phyloP scores from a whole-genome alignment of 2,329 filamentous ascomycete species.

The Botrytis byssoidea region DNA sequence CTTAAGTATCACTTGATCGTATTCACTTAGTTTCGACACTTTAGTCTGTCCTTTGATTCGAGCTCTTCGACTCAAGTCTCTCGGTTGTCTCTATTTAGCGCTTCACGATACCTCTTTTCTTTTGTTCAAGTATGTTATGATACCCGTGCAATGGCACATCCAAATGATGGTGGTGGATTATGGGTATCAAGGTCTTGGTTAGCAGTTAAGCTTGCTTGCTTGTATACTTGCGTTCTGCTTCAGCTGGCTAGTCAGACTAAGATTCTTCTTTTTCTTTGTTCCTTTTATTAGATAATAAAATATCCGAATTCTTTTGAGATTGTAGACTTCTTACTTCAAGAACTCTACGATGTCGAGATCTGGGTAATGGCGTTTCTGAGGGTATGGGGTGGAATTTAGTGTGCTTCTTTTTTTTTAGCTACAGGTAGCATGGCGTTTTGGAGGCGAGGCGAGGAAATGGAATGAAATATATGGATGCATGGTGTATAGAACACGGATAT shows the following conservation, averaged over 20 bases:
- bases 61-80: slow-evolving; percentile 22
- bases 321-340: slow-evolving; percentile 17
- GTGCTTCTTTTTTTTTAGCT: neutral
- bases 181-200: slow-evolving; percentile 31
- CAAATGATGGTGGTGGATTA: slow-evolving; percentile 24
- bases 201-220: neutral
- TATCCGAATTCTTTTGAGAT: slow-evolving; percentile 31
- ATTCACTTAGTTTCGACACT: neutral
- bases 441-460: neutral
- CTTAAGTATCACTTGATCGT: neutral
- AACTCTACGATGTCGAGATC: slow-evolving; percentile 36
- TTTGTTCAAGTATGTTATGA: slow-evolving; percentile 34
- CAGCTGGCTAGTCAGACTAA: slow-evolving; percentile 19
- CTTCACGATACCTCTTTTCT: slow-evolving; percentile 29
- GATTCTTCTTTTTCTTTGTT: slow-evolving; percentile 22
- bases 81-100: slow-evolving; percentile 27
- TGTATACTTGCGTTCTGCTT: neutral
- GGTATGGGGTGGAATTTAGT: neutral
- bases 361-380: slow-evolving; percentile 17
- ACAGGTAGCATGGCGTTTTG: slow-evolving; percentile 1
- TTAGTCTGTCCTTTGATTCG: slow-evolving; percentile 19
- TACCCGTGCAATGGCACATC: slow-evolving; percentile 38
- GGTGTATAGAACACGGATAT: neutral
- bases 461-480: neutral
- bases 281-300: slow-evolving; percentile 19